These are phyloP conservation scores for Termitomyces sp. DNA, from an alignment of 768 basidiomycete genomes.

Conservation along the genomic window DNA sequence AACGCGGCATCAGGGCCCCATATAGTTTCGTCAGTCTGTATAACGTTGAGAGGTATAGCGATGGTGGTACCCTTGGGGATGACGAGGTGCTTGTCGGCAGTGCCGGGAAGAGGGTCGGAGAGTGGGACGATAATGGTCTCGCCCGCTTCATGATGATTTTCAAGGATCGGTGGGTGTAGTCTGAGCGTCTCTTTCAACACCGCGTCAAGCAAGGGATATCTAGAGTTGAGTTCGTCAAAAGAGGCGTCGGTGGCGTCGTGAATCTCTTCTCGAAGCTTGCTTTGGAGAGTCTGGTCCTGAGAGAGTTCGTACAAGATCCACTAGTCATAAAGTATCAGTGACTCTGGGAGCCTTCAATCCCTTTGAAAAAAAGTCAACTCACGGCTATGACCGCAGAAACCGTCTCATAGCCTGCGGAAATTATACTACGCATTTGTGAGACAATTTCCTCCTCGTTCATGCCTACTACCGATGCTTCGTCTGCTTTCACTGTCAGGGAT, in stretches of 20 bases:
- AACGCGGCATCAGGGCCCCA: conserved; percentile 60
- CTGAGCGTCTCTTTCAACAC: conserved; percentile 60
- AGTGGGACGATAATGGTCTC: conserved; percentile 53
- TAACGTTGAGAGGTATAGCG: conserved; percentile 52
- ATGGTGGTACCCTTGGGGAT: conserved; percentile 57
- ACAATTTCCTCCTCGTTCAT: conserved; percentile 50
- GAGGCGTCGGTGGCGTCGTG: conserved; percentile 41
- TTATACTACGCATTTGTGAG: conserved; percentile 59
- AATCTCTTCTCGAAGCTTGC: conserved; percentile 53
- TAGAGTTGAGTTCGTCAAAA: conserved; percentile 46
- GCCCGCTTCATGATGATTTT: conserved; percentile 63
- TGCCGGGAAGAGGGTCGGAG: conserved; percentile 45
- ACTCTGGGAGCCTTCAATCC: not conserved
- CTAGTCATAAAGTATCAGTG: conserved; percentile 25
- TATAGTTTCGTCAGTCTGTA: conserved; percentile 44
- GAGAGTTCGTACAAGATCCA: conserved; percentile 68
- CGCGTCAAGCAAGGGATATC: conserved; percentile 54
- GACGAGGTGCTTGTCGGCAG: conserved; percentile 35
- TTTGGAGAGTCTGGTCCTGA: conserved; percentile 46
- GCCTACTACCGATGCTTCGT: conserved; percentile 32
- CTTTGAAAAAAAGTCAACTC: conserved; percentile 5
- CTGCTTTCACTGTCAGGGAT: conserved; percentile 34
- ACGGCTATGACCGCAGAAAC: conserved; percentile 44
- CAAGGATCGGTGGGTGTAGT: conserved; percentile 56
- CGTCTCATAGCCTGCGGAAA: conserved; percentile 58